A percentile compares a stretch with the other conserved stretches of the same genome.
phyloP scores from a whole-genome alignment of 2,329 filamentous ascomycete species.

The Penicillium sp. region DNA sequence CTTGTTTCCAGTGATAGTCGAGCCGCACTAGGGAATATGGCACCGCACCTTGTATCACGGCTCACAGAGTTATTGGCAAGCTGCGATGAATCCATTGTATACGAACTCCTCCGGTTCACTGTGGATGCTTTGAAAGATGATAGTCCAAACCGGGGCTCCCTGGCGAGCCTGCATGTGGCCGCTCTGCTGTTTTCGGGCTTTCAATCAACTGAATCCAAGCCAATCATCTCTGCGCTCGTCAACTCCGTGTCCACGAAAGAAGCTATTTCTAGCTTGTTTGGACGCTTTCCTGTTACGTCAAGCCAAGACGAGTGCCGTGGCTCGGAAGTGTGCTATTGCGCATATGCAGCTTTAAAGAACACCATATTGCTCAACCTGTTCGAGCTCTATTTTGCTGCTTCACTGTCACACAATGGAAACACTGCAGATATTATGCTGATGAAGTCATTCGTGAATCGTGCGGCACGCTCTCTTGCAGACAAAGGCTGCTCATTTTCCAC shows the following conservation, averaged over 20 bases:
- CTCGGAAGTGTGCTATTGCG: constrained; percentile 17
- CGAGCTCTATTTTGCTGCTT: constrained; percentile 21
- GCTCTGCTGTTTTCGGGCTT: constrained; percentile 24
- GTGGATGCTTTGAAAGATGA: constrained; percentile 19
- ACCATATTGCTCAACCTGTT: constrained; percentile 24
- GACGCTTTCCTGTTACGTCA: constrained; percentile 19
- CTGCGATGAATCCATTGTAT: constrained; percentile 20
- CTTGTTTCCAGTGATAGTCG: constrained; percentile 25
- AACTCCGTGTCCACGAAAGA: constrained; percentile 14
- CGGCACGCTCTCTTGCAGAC: constrained; percentile 8
- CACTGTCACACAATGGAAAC: constrained; percentile 9
- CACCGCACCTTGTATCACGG: constrained; percentile 20
- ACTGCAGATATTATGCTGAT: constrained; percentile 13
- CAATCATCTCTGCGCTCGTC: constrained; percentile 7
- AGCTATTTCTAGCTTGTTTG: constrained; percentile 14
- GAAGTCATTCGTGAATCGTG: constrained; percentile 18
- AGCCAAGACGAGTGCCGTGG: constrained; percentile 18
- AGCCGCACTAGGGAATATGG: constrained; percentile 19
- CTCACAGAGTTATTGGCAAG: constrained; percentile 34
- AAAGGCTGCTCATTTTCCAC: constrained; percentile 17
- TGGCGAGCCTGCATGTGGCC: constrained; percentile 22
- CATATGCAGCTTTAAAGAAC: constrained; percentile 20
- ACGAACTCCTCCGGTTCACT: constrained; percentile 21
- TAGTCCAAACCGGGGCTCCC: not conserved
- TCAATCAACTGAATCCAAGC: constrained; percentile 10